These are phyloP conservation scores for Ascoidea tarda DNA, from an alignment of 805 yeast species.

Conservation along the genomic window DNA sequence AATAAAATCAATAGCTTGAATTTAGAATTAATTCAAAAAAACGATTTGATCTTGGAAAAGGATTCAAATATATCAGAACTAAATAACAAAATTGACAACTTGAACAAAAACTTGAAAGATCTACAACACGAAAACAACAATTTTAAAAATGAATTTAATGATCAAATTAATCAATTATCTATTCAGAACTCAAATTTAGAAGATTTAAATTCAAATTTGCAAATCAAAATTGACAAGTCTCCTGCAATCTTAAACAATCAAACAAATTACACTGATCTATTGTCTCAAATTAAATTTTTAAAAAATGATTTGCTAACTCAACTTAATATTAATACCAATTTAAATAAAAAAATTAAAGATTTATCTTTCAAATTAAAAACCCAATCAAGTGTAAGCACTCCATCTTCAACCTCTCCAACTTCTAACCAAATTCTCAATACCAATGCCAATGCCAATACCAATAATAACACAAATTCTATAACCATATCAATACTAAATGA, in stretches of 20 bases:
- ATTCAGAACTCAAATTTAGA: neutral
- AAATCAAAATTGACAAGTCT: neutral
- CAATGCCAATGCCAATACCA: neutral
- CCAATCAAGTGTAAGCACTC: neutral
- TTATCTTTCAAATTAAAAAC: neutral
- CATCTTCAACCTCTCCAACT: neutral
- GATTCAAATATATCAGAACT: neutral
- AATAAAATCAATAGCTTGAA: neutral
- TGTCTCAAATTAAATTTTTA: neutral
- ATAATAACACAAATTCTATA: neutral
- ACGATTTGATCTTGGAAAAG: neutral
- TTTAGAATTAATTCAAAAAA: too few species aligned
- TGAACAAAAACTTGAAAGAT: too few species aligned
- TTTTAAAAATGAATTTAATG: neutral
- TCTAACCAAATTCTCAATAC: neutral
- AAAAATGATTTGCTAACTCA: neutral
- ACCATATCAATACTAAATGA: neutral
- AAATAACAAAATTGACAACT: neutral
- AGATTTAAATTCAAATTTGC: too few species aligned
- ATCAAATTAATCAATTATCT: neutral
- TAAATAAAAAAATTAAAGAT: neutral
- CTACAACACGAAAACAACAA: neutral
- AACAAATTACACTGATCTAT: neutral
- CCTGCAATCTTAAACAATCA: neutral
- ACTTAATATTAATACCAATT: too few species aligned